Percentiles rank a stretch among this genome's conserved stretches.
Evolutionary conservation across 306 rosid genomes (phyloP).

Genomic region (Dalbergia cochinchinensis): DNA sequence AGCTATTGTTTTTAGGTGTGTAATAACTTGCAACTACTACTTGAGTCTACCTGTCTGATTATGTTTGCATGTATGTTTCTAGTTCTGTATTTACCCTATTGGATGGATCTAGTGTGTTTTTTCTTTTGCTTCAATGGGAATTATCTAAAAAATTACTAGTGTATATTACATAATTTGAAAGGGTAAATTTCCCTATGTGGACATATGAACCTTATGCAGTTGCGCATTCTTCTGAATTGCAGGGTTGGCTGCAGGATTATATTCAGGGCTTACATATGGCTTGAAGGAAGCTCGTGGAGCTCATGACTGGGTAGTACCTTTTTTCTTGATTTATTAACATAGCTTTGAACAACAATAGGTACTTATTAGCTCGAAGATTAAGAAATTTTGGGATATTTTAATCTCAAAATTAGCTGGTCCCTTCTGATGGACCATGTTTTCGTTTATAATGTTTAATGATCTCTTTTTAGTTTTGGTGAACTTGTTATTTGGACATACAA

Average conservation of each 20-base stretch:
- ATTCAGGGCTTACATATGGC: slow-evolving; percentile 94
- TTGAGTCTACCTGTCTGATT: neutral
- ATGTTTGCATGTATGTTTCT: no score
- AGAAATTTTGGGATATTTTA: neutral
- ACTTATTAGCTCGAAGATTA: neutral
- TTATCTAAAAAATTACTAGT: neutral
- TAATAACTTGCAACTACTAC: slow-evolving; percentile 4
- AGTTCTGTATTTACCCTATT: slow-evolving; percentile 7
- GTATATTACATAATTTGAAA: neutral
- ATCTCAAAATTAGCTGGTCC: slow-evolving; percentile 5
- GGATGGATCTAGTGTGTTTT: neutral
- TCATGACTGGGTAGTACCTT: slow-evolving; percentile 84
- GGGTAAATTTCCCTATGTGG: neutral
- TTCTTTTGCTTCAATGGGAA: neutral
- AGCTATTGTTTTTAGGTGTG: neutral
- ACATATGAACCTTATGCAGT: slow-evolving; percentile 2
- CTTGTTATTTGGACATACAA: no score
- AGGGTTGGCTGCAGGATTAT: slow-evolving; percentile 95
- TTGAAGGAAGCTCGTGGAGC: slow-evolving; percentile 90
- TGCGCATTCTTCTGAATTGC: slow-evolving; percentile 20
- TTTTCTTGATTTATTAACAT: neutral
- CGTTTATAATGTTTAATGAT: neutral
- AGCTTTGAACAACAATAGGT: neutral
- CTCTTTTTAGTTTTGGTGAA: neutral
- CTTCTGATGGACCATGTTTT: neutral